Conservation (phyloP, 2,329 filamentous ascomycete genomes). For the Xylaria arbuscula region DNA sequence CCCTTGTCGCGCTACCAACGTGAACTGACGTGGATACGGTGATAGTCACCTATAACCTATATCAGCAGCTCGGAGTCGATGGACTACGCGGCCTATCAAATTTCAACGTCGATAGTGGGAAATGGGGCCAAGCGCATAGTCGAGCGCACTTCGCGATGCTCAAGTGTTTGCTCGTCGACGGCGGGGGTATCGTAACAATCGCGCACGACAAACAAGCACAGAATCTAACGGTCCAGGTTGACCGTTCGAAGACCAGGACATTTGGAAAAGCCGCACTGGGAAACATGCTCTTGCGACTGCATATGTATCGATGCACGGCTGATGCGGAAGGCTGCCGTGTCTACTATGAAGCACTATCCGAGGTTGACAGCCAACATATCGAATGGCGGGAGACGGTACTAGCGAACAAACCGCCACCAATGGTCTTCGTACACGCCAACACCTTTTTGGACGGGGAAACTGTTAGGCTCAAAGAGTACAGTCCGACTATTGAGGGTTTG, state of each 20-base stretch:
- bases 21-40: conserved; percentile 22
- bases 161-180: conserved; percentile 65
- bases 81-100: conserved; percentile 54
- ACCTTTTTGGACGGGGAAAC: conserved; percentile 57
- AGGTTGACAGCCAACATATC: conserved; percentile 64
- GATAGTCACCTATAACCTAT: conserved; percentile 55
- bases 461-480: conserved; percentile 67
- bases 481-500: conserved; percentile 64
- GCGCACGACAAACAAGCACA: conserved; percentile 57
- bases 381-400: conserved; percentile 67
- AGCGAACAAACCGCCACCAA: conserved; percentile 65
- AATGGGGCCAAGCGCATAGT: conserved; percentile 59
- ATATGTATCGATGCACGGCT: conserved; percentile 72
- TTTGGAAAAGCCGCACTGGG: conserved; percentile 69
- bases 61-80: conserved; percentile 56
- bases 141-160: conserved; percentile 70
- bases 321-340: conserved; percentile 63
- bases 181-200: conserved; percentile 63
- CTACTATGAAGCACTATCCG: conserved; percentile 69
- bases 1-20: background rate
- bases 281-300: conserved; percentile 67
- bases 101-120: conserved; percentile 52
- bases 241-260: conserved; percentile 65
- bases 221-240: conserved; percentile 65
- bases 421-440: conserved; percentile 74